Evolutionary conservation across 1,284 basidiomycete genomes (phyloP).

Genomic region (Cystobasidium sp.): DNA sequence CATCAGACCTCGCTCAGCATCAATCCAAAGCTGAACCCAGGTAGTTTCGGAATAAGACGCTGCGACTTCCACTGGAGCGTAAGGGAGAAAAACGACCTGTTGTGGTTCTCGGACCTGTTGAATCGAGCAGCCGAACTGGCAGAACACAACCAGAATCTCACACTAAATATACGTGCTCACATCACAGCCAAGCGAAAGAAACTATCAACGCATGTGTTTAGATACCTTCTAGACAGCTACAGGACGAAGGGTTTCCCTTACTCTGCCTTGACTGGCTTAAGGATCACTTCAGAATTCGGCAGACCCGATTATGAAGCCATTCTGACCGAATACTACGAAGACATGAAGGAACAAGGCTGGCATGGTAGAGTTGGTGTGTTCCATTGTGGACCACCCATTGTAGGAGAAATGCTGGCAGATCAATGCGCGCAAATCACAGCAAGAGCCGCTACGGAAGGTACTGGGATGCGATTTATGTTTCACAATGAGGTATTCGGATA

Average conservation of each 20-base stretch:
- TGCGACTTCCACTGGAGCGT: slow-evolving; percentile 44
- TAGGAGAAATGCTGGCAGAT: slow-evolving; percentile 39
- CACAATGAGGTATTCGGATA: slow-evolving; percentile 39
- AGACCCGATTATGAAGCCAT: slow-evolving; percentile 35
- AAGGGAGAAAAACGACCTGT: slow-evolving; percentile 36
- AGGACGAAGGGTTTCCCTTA: slow-evolving; percentile 38
- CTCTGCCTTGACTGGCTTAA: slow-evolving; percentile 29
- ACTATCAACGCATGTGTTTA: slow-evolving; percentile 34
- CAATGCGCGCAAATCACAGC: slow-evolving; percentile 26
- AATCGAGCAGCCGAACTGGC: slow-evolving; percentile 32
- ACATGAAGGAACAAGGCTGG: slow-evolving; percentile 41
- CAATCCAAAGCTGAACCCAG: slow-evolving; percentile 5
- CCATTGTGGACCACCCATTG: slow-evolving; percentile 33
- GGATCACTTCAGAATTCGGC: slow-evolving; percentile 23
- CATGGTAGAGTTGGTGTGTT: slow-evolving; percentile 36
- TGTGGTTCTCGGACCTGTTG: slow-evolving; percentile 42
- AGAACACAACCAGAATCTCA: slow-evolving; percentile 24
- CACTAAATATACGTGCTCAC: slow-evolving; percentile 37
- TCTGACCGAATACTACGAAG: slow-evolving; percentile 30
- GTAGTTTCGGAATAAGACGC: slow-evolving; percentile 6
- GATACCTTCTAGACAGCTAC: slow-evolving; percentile 40
- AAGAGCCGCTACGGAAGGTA: slow-evolving; percentile 31
- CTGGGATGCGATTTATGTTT: slow-evolving; percentile 34
- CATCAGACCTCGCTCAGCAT: background rate
- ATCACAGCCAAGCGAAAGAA: slow-evolving; percentile 39